phyloP scores from a whole-genome alignment of 108 stramenopile species.

The Epithemia pelagica region DNA sequence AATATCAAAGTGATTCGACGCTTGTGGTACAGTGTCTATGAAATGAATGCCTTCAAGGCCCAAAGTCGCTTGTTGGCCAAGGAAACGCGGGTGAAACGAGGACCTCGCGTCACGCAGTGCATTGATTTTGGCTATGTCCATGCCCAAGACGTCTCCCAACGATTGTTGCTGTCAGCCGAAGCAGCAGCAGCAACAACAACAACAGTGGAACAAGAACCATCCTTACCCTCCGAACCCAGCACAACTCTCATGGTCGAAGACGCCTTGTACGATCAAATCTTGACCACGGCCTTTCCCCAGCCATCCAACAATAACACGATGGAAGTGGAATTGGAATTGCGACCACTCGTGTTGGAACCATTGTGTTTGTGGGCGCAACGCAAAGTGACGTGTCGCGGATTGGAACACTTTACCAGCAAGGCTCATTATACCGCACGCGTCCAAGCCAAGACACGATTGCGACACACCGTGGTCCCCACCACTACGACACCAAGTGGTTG shows the following conservation, averaged over 20 bases:
- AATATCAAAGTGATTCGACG: neutral
- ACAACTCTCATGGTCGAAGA: neutral
- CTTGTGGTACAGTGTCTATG: neutral
- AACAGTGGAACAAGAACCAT: neutral
- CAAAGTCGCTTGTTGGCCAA: neutral
- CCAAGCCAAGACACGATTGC: neutral
- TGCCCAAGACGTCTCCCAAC: neutral
- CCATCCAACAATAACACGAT: neutral
- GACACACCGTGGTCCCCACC: neutral
- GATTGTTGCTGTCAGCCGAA: neutral
- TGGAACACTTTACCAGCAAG: constrained; percentile 2
- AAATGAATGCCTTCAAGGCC: neutral
- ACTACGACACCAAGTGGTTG: neutral
- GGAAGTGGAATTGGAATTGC: neutral
- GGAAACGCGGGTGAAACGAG: neutral
- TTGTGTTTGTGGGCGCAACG: neutral
- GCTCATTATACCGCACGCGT: neutral
- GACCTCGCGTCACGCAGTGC: neutral
- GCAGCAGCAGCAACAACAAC: neutral
- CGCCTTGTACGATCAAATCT: neutral
- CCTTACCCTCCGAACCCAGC: neutral
- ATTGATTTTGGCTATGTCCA: neutral
- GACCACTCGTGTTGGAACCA: neutral
- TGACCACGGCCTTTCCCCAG: neutral
- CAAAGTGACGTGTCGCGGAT: constrained; percentile 1